These are phyloP conservation scores for Solanum hybrid DNA, from an alignment of 305 asterid species.

Conservation along the genomic window DNA sequence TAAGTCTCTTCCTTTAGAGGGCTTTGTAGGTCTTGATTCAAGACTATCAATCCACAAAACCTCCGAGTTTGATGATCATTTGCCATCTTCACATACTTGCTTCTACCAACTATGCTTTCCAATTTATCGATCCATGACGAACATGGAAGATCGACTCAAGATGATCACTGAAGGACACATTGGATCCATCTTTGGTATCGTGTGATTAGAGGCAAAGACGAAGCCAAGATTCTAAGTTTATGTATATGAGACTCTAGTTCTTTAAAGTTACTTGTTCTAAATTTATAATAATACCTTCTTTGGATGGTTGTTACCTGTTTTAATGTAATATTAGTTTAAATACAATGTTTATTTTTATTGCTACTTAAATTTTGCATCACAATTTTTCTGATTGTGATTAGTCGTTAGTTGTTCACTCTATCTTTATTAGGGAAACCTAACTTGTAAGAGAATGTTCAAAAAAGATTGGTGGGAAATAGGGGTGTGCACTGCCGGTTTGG, in stretches of 20 bases:
- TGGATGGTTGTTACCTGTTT: not conserved
- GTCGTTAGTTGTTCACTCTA: not conserved
- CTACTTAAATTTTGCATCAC: not conserved
- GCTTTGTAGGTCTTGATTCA: constrained; percentile 69
- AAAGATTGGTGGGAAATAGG: not conserved
- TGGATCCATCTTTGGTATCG: not conserved
- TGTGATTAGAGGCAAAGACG: not conserved
- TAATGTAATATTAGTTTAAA: not conserved
- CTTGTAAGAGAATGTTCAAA: no score
- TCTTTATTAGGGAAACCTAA: no score
- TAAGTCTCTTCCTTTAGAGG: constrained; percentile 69
- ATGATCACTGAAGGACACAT: constrained; percentile 24
- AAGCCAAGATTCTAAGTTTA: not conserved
- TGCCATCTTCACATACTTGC: constrained; percentile 86
- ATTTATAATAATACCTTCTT: not conserved
- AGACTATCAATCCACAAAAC: constrained; percentile 48
- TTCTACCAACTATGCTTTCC: constrained; percentile 73
- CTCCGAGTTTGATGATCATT: constrained; percentile 37
- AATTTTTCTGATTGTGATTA: not conserved
- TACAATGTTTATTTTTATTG: not conserved
- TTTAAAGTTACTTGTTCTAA: not conserved
- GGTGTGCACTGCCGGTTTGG: not conserved
- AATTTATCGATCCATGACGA: constrained; percentile 34
- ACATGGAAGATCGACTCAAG: constrained; percentile 41
- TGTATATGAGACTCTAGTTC: not conserved